A percentile compares a stretch with the other conserved stretches of the same genome.
Conservation (phyloP, 305 asterid genomes). For the Salvia sclarea region DNA sequence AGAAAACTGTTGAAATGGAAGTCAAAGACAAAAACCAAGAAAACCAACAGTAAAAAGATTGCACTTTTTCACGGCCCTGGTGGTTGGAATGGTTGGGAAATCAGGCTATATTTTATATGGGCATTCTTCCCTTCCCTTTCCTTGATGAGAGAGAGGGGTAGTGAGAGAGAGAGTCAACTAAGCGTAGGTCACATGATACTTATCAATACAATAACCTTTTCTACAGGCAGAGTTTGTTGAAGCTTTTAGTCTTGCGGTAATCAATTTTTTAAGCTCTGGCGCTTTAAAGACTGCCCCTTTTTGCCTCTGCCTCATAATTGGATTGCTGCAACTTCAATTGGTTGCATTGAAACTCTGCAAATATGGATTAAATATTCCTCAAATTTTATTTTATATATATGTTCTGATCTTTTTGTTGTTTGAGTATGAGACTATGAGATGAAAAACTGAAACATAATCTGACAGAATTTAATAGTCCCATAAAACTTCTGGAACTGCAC, state of each 20-base stretch:
- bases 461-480: slow-evolving; percentile 23
- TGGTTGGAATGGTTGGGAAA: slow-evolving; percentile 44
- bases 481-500: not conserved
- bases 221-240: slow-evolving; percentile 29
- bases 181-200: slow-evolving; percentile 61
- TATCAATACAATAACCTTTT: slow-evolving; percentile 35
- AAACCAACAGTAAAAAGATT: slow-evolving; percentile 22
- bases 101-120: slow-evolving; percentile 33
- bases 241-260: slow-evolving; percentile 16
- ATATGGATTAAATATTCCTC: not conserved
- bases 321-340: not conserved
- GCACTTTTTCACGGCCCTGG: slow-evolving; percentile 27
- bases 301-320: not conserved
- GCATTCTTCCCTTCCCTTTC: too few species aligned
- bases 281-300: not conserved
- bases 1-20: slow-evolving; percentile 24
- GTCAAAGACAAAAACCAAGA: slow-evolving; percentile 16
- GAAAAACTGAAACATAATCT: not conserved
- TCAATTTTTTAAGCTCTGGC: slow-evolving; percentile 19
- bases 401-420: not conserved
- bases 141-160: slow-evolving; percentile 32
- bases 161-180: slow-evolving; percentile 27
- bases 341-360: not conserved
- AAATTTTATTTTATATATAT: not conserved
- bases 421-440: not conserved